Conservation (phyloP, 352 stramenopile genomes). For the Globisporangium alternatum region DNA sequence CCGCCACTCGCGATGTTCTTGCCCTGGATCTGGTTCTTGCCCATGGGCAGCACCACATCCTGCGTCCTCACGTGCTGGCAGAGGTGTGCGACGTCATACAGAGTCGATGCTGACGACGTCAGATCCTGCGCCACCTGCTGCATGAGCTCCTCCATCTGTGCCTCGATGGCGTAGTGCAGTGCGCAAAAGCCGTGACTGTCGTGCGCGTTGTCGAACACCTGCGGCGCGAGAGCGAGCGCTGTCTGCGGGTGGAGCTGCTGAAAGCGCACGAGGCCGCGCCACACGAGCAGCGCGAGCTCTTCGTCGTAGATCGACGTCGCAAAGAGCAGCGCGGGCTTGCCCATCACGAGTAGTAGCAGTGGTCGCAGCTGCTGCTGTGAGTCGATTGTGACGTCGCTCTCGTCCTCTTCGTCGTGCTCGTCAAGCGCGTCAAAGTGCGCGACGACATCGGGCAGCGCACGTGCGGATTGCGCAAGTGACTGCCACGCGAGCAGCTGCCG, state of each 20-base stretch:
- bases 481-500: slow-evolving; percentile 54
- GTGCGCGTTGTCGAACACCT: slow-evolving; percentile 65
- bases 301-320: slow-evolving; percentile 85
- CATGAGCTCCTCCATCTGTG: slow-evolving; percentile 60
- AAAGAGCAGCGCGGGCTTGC: slow-evolving; percentile 76
- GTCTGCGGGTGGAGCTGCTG: slow-evolving; percentile 25
- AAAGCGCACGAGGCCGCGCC: slow-evolving; percentile 49
- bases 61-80: slow-evolving; percentile 37
- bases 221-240: slow-evolving; percentile 45
- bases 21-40: slow-evolving; percentile 54
- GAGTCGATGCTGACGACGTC: background rate
- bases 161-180: slow-evolving; percentile 75
- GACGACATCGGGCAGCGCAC: slow-evolving; percentile 32
- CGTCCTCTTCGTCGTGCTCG: slow-evolving; percentile 10
- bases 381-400: slow-evolving; percentile 14
- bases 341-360: slow-evolving; percentile 59
- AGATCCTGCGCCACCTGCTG: slow-evolving; percentile 30
- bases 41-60: slow-evolving; percentile 66
- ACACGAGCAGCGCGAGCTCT: slow-evolving; percentile 64
- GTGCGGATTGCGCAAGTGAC: slow-evolving; percentile 21
- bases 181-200: slow-evolving; percentile 70
- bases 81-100: slow-evolving; percentile 11
- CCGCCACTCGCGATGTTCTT: slow-evolving; percentile 74
- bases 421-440: slow-evolving; percentile 26
- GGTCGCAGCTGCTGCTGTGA: background rate